These are phyloP conservation scores for Ganoderma lucidum DNA, from an alignment of 1,284 basidiomycete genomes.

Conservation along the genomic window DNA sequence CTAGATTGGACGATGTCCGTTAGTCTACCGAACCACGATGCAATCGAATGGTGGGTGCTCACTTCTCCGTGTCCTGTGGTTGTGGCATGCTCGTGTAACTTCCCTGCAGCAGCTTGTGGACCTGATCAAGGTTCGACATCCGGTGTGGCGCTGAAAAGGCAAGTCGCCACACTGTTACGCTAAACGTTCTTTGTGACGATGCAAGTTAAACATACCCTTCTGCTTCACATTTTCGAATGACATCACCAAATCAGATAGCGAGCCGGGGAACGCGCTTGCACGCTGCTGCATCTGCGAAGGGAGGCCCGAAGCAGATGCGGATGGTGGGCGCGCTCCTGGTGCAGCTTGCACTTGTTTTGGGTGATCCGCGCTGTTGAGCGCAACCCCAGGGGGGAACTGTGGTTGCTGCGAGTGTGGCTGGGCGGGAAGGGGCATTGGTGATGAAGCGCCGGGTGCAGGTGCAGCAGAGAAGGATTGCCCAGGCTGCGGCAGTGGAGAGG, in stretches of 20 bases:
- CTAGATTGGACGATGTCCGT: slow-evolving; percentile 48
- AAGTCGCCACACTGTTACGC: slow-evolving; percentile 1
- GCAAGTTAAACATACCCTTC: slow-evolving; percentile 68
- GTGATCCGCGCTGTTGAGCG: slow-evolving; percentile 50
- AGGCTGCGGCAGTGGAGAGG: slow-evolving; percentile 69
- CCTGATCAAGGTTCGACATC: slow-evolving; percentile 86
- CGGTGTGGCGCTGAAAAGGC: slow-evolving; percentile 74
- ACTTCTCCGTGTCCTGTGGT: slow-evolving; percentile 96
- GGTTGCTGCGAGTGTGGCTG: slow-evolving; percentile 46
- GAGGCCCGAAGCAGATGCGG: slow-evolving; percentile 44
- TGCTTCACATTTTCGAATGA: slow-evolving; percentile 97
- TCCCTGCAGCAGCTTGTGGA: slow-evolving; percentile 92
- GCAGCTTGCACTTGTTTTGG: slow-evolving; percentile 30
- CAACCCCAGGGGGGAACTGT: slow-evolving; percentile 77
- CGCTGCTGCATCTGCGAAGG: slow-evolving; percentile 41
- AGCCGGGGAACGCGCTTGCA: slow-evolving; percentile 74
- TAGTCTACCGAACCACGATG: slow-evolving; percentile 14
- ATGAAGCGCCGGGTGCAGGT: slow-evolving; percentile 36
- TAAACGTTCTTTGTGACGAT: slow-evolving; percentile 11
- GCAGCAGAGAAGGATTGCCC: slow-evolving; percentile 56
- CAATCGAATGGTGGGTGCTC: slow-evolving; percentile 39
- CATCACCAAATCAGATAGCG: slow-evolving; percentile 91
- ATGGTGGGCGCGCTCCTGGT: slow-evolving; percentile 40
- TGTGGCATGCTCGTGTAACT: slow-evolving; percentile 91
- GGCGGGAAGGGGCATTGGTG: slow-evolving; percentile 38